Evolutionary conservation across 2,329 filamentous ascomycete species (phyloP).

Genomic region (Calonectria henricotiae): DNA sequence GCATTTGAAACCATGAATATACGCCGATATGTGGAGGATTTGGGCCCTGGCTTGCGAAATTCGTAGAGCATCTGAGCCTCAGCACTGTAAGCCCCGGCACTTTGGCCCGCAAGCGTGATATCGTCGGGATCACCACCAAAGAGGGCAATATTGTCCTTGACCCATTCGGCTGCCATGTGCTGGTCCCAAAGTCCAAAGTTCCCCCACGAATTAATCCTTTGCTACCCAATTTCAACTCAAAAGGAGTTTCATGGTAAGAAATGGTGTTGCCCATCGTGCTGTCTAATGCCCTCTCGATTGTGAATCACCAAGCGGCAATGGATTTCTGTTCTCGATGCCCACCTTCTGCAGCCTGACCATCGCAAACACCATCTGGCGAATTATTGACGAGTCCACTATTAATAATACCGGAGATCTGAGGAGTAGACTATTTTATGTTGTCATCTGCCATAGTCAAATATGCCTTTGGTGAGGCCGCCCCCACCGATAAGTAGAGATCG

Average conservation of each 20-base stretch:
- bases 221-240: slow-evolving; percentile 29
- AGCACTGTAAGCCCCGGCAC: slow-evolving; percentile 63
- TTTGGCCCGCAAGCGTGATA: slow-evolving; percentile 63
- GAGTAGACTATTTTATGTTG: background rate
- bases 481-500: background rate
- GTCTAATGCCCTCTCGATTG: background rate
- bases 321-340: background rate
- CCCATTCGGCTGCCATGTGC: slow-evolving; percentile 67
- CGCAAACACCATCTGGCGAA: no score
- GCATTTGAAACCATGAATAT: slow-evolving; percentile 65
- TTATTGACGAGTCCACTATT: no score
- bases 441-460: background rate
- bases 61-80: slow-evolving; percentile 61
- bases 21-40: slow-evolving; percentile 54
- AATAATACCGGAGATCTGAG: background rate
- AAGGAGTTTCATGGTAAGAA: slow-evolving; percentile 35
- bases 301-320: background rate
- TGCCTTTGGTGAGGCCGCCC: background rate
- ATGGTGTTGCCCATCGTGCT: slow-evolving; percentile 36
- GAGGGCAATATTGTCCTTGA: slow-evolving; percentile 63
- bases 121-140: slow-evolving; percentile 66
- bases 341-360: background rate
- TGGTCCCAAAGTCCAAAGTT: slow-evolving; percentile 68
- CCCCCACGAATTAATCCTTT: slow-evolving; percentile 51
- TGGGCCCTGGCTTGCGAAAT: slow-evolving; percentile 48